Evolutionary conservation across 148 eudicot species (phyloP), one percentile per base, ranked within the genome.

Genomic region (Spergularia marina): DNA sequence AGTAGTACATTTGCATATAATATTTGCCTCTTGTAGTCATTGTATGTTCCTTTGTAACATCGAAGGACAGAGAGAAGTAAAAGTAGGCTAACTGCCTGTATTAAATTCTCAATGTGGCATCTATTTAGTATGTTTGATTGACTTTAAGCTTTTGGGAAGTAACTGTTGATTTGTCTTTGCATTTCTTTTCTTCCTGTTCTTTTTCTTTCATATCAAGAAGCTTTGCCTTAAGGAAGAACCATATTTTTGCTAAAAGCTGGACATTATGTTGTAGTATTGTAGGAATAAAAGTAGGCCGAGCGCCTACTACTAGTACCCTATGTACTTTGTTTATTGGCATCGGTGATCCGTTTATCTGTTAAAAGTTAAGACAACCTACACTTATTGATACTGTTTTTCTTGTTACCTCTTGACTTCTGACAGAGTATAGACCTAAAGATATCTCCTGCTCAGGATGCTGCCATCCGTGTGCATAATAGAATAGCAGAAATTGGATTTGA

Each of bases 371-470:
- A 4, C 2, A 64, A 5, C 20, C 18, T 34, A 1, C 25, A 47
- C 53, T n/a, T n/a, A 39, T 13, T 17, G 7, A 23, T 70, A 51
- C 73, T 70, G 14, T 73, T 70, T 53, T 44, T 11, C 56, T 30
- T 67, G 64, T 65, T 9, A 53, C 14, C 51, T n/a, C 30, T 81
- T 68, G 59, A 55, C 56, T 67, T n/a, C 23, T 53, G 36, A 67
- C 83, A 88, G 91, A 81, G 67, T 70, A 58, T 77, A 74, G 87
- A 88, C 75, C 51, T 82, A 65, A 80, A 82, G 57, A 83, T 83
- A 49, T 88, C 89, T 55, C 83, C 89, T 75, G 91, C 91, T 54
- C 91, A 88, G 82, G 91, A 88, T 78, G 89, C 89, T 71, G 86
- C 82, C 78, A 84, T 86, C 12, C 89, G 89, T 47, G 91, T 88